Percentiles rank a stretch among this genome's conserved stretches.
phyloP scores from a whole-genome alignment of 306 rosid genomes.

The Citrullus colocynthis region DNA sequence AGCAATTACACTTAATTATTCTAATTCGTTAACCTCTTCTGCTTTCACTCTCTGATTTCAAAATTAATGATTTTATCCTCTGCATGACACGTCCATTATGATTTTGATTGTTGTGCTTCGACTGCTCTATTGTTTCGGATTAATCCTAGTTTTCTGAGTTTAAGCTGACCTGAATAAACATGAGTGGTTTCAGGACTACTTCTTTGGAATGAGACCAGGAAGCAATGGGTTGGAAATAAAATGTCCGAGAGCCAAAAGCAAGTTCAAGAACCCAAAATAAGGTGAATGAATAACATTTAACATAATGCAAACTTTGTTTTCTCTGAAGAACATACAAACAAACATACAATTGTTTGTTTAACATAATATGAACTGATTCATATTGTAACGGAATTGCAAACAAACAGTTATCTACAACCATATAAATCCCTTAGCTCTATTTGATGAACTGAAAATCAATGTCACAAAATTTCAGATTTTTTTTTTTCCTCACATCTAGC shows the following conservation, averaged over 20 bases:
- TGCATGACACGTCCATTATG: no score
- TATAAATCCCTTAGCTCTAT: background rate
- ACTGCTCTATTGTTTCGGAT: background rate
- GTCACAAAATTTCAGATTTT: background rate
- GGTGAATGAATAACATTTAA: slow-evolving; percentile 33
- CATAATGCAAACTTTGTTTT: no score
- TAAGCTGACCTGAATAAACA: background rate
- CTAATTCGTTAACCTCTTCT: no score
- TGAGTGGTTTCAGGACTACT: slow-evolving; percentile 47
- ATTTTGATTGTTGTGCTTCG: background rate
- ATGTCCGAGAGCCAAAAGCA: slow-evolving; percentile 17
- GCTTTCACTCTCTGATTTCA: no score
- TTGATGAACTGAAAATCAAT: background rate
- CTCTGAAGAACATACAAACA: no score
- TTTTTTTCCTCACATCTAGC: background rate
- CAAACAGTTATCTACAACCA: background rate
- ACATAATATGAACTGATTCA: background rate
- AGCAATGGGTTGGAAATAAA: slow-evolving; percentile 57
- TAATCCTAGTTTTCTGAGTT: background rate
- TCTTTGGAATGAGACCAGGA: slow-evolving; percentile 71
- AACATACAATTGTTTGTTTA: no score
- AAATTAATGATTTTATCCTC: no score
- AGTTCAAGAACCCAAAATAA: slow-evolving; percentile 45
- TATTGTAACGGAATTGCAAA: background rate
- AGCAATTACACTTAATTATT: no score